A percentile compares a stretch with the other conserved stretches of the same genome.
Evolutionary conservation across 2,329 filamentous ascomycete genomes (phyloP).

Genomic region (Exophiala bonariae): DNA sequence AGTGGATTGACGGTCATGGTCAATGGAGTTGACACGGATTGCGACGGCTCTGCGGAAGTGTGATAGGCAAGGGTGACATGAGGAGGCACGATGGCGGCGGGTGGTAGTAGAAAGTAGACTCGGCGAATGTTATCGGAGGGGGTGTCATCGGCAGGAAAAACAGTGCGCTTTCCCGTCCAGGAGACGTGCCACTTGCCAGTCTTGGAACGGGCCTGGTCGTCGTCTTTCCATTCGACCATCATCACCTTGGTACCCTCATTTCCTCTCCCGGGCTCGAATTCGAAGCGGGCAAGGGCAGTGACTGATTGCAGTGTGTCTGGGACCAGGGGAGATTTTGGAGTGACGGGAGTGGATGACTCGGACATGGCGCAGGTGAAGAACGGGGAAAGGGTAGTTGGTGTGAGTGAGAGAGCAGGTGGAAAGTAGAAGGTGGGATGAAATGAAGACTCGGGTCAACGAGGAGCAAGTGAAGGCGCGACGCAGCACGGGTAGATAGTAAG

Average conservation of each 20-base stretch:
- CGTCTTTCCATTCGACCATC: slow-evolving; percentile 87
- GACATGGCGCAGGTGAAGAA: too few species aligned
- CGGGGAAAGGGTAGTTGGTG: too few species aligned
- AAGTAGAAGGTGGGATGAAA: too few species aligned
- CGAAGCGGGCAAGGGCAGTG: slow-evolving; percentile 76
- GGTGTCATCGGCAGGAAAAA: slow-evolving; percentile 65
- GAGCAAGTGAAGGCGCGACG: background rate
- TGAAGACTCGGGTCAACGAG: background rate
- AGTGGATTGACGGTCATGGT: slow-evolving; percentile 71
- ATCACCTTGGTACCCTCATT: slow-evolving; percentile 87
- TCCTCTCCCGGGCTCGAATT: slow-evolving; percentile 75
- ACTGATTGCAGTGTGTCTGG: slow-evolving; percentile 34
- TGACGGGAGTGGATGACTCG: slow-evolving; percentile 9
- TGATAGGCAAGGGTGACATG: slow-evolving; percentile 65
- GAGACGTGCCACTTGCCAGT: slow-evolving; percentile 71
- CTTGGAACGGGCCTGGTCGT: slow-evolving; percentile 48
- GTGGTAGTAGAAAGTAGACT: slow-evolving; percentile 79
- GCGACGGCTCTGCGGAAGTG: slow-evolving; percentile 37
- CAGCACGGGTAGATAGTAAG: background rate
- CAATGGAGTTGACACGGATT: slow-evolving; percentile 24
- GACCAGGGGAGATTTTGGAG: slow-evolving; percentile 21
- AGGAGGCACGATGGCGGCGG: slow-evolving; percentile 69
- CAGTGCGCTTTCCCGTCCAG: slow-evolving; percentile 77
- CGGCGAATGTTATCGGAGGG: slow-evolving; percentile 57
- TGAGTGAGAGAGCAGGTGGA: too few species aligned